phyloP scores from a whole-genome alignment of 2,329 filamentous ascomycete genomes.

The Xylaria sp. region DNA sequence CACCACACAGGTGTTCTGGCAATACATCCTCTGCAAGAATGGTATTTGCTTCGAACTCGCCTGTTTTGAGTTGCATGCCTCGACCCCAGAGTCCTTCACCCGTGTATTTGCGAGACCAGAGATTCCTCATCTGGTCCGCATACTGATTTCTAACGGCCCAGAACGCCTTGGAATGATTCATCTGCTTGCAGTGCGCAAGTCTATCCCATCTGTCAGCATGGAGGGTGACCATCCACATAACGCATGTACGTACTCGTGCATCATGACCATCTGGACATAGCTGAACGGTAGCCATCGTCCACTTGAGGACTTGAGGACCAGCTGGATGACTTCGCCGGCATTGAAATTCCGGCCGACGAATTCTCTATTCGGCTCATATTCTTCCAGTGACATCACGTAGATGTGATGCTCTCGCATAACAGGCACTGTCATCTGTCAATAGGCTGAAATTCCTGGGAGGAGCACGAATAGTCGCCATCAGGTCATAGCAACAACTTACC shows the following conservation, averaged over 20 bases:
- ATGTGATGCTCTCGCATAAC: constrained; percentile 64
- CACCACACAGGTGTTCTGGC: constrained; percentile 72
- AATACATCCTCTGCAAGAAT: constrained; percentile 51
- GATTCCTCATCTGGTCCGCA: constrained; percentile 60
- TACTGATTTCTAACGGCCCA: constrained; percentile 75
- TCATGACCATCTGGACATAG: constrained; percentile 92
- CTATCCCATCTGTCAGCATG: constrained; percentile 26
- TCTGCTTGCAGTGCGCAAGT: constrained; percentile 80
- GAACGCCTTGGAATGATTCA: constrained; percentile 81
- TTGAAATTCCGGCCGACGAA: constrained; percentile 91
- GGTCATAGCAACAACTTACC: constrained; percentile 37
- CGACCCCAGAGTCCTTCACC: constrained; percentile 82
- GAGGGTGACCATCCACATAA: too few species aligned
- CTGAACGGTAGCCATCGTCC: constrained; percentile 73
- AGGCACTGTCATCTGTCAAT: constrained; percentile 44
- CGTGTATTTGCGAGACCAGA: constrained; percentile 67
- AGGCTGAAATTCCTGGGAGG: neutral
- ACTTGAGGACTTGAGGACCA: constrained; percentile 66
- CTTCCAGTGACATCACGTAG: constrained; percentile 66
- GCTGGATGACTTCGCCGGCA: constrained; percentile 77
- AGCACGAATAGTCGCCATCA: neutral
- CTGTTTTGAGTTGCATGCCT: constrained; percentile 58
- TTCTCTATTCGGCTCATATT: constrained; percentile 73
- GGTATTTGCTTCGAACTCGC: constrained; percentile 51
- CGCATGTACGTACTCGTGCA: constrained; percentile 59